Evolutionary conservation across 2,329 filamentous ascomycete species (phyloP).

Genomic region (Ilyonectria robusta): DNA sequence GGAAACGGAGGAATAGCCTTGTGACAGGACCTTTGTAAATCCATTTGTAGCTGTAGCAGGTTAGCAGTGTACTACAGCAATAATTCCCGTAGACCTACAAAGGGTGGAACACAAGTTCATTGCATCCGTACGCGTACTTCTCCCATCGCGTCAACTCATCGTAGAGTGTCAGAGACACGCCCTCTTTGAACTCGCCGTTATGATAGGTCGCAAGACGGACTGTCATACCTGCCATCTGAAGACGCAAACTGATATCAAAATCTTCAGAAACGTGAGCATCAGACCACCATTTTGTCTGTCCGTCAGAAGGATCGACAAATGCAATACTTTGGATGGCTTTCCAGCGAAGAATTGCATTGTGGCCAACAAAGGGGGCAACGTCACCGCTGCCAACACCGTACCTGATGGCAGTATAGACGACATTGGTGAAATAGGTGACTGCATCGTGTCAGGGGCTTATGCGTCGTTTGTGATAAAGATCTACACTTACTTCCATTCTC

Average conservation of each 20-base stretch:
- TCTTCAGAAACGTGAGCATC: slow-evolving; percentile 84
- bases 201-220: slow-evolving; percentile 80
- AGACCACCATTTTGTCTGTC: slow-evolving; percentile 79
- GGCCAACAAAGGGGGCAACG: slow-evolving; percentile 81
- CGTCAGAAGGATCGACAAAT: slow-evolving; percentile 53
- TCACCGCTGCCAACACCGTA: slow-evolving; percentile 81
- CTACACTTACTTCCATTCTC: slow-evolving; percentile 68
- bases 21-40: slow-evolving; percentile 74
- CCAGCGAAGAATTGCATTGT: slow-evolving; percentile 84
- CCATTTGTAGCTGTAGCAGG: slow-evolving; percentile 62
- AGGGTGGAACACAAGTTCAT: slow-evolving; percentile 79
- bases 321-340: slow-evolving; percentile 46
- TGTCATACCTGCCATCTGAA: slow-evolving; percentile 78
- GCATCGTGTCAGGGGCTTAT: not conserved
- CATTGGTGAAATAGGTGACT: slow-evolving; percentile 82
- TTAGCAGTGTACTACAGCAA: not conserved
- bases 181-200: slow-evolving; percentile 79
- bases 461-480: too few relatives aligned
- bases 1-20: slow-evolving; percentile 57
- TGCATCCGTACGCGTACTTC: slow-evolving; percentile 81
- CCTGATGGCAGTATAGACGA: slow-evolving; percentile 81
- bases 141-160: slow-evolving; percentile 81
- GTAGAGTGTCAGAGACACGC: slow-evolving; percentile 80
- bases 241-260: slow-evolving; percentile 81
- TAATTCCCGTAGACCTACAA: slow-evolving; percentile 54